Base-by-base conservation (phyloP, 2,329 filamentous ascomycete species). In the Sclerotinia trifoliorum region DNA sequence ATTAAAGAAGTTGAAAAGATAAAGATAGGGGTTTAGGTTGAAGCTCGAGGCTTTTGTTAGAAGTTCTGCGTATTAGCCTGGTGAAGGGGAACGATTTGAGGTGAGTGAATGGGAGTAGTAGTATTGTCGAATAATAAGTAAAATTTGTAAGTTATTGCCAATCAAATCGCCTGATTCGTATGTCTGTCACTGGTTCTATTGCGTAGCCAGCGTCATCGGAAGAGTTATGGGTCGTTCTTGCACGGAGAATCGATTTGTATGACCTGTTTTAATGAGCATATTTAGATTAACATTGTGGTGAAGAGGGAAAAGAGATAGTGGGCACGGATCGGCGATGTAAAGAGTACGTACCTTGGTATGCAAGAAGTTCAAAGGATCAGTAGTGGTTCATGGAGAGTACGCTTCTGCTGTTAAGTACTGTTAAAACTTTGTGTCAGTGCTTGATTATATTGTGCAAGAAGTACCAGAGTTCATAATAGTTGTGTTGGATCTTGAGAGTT, bases 11-110 rank as follows among this genome's bases (percentile, higher is more conserved):
- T 2, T 51, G 21, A 26, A 8, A 63, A 39, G 46, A 42, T 39
- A 7, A 10, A 63, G 8, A 39, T 52, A 0, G 10, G 51, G 15
- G n/a, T 26, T 51, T 52, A 26, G 32, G n/a, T 42, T 24, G 29
- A 42, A 7, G 15, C 39, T 51, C 8, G 32, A 63, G 13, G 46
- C 26, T n/a, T 8, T 63, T 15, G 26, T 51, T 15, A 51, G 26
- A 39, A 51, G 5, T 21, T n/a, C 19, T 4, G 60, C 39, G 13
- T 63, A 5, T 6, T 26, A 51, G 60, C n/a, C 46, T 63, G 15
- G 46, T 51, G 32, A 63, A 63, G 60, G 60, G 29, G 60, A 51
- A 51, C 60, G 60, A 63, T 51, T 51, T 8, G 32, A 51, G 46
- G 46, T 51, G 10, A 51, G 60, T 63, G 60, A 63, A 63, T 63